These are phyloP conservation scores for Gloeophyllum trabeum DNA, from an alignment of 768 basidiomycete genomes.

Conservation along the genomic window DNA sequence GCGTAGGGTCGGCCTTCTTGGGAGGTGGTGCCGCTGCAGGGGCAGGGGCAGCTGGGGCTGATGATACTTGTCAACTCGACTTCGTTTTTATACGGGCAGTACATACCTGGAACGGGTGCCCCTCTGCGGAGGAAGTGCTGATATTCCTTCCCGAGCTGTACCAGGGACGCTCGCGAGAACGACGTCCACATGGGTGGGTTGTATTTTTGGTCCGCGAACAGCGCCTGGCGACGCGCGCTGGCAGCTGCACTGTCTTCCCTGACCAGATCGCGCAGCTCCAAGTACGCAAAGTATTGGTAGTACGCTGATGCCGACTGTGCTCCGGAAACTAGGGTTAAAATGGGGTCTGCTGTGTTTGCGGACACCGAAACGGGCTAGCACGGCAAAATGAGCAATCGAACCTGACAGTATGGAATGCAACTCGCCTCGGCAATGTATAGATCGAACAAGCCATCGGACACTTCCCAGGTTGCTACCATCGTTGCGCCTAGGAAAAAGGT, in stretches of 20 bases:
- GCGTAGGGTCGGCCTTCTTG: conserved; percentile 26
- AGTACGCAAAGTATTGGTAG: conserved; percentile 57
- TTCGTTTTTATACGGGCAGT: conserved; percentile 4
- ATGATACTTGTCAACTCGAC: no score
- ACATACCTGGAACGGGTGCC: conserved; percentile 19
- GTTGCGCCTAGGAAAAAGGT: conserved; percentile 39
- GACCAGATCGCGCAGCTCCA: conserved; percentile 45
- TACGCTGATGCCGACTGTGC: conserved; percentile 36
- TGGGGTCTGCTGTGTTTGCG: conserved; percentile 34
- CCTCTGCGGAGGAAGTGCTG: conserved; percentile 56
- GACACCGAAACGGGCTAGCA: conserved; percentile 38
- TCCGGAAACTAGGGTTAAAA: conserved; percentile 51
- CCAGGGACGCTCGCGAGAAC: conserved; percentile 44
- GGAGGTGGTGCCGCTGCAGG: conserved; percentile 20
- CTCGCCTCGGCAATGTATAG: conserved; percentile 44
- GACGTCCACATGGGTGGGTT: conserved; percentile 52
- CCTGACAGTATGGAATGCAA: not conserved
- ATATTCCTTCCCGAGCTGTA: conserved; percentile 59
- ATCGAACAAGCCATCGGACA: conserved; percentile 49
- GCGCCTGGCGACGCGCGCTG: conserved; percentile 32
- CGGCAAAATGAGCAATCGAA: not conserved
- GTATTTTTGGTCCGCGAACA: conserved; percentile 64
- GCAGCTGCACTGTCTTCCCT: conserved; percentile 28
- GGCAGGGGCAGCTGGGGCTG: conserved; percentile 6
- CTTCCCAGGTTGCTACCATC: conserved; percentile 54